Evolutionary conservation across 2,329 filamentous ascomycete species (phyloP).

Genomic region (Aureobasidium namibiae): DNA sequence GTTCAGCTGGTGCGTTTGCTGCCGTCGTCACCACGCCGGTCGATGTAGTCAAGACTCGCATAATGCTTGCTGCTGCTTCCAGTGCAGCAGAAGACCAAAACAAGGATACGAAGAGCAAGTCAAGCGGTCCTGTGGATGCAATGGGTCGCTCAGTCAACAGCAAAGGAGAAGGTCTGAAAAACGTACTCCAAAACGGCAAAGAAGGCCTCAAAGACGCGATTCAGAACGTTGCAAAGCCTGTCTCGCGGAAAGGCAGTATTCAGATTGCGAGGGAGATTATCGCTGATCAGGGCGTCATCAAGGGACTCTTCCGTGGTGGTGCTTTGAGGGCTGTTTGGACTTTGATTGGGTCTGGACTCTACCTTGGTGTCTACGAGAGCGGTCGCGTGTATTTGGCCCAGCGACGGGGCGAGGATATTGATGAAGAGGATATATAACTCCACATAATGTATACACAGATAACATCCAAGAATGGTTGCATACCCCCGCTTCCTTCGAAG

Average conservation of each 20-base stretch:
- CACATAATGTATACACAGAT: background rate
- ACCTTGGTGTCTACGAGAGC: conserved; percentile 79
- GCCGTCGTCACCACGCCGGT: conserved; percentile 80
- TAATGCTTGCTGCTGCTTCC: conserved; percentile 64
- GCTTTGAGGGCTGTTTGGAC: conserved; percentile 71
- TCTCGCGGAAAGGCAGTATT: conserved; percentile 37
- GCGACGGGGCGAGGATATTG: conserved; percentile 34
- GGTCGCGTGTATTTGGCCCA: conserved; percentile 50
- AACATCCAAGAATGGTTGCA: background rate
- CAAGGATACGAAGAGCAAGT: conserved; percentile 17
- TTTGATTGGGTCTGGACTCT: conserved; percentile 71
- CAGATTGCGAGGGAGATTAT: conserved; percentile 59
- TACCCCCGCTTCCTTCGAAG: too few species aligned
- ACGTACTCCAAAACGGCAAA: conserved; percentile 16
- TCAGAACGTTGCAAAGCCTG: conserved; percentile 20
- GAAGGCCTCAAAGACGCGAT: conserved; percentile 6
- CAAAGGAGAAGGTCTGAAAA: conserved; percentile 18
- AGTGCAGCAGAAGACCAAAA: conserved; percentile 20
- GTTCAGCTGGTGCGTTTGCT: conserved; percentile 62
- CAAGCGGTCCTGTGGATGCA: conserved; percentile 28
- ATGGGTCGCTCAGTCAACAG: conserved; percentile 31
- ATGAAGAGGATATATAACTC: conserved; percentile 22
- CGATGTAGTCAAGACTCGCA: conserved; percentile 81
- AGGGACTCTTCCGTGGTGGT: conserved; percentile 70
- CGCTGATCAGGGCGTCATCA: conserved; percentile 53